Base-by-base conservation (phyloP, 2,329 filamentous ascomycete species). In the Xylaria polymorpha region DNA sequence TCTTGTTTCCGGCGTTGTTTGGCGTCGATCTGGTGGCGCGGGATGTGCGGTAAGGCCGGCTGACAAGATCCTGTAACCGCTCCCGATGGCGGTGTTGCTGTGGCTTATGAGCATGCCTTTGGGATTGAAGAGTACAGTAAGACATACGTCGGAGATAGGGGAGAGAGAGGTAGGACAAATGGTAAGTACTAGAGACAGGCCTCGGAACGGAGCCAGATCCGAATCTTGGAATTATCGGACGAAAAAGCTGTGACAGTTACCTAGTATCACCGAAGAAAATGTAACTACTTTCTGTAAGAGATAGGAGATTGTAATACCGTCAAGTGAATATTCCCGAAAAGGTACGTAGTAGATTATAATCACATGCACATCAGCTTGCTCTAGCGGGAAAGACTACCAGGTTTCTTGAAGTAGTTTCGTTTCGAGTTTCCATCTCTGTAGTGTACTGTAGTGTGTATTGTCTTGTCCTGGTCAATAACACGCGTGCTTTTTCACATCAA, bases 1-100 rank as follows among this genome's bases (percentile, higher is more conserved):
- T 37, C 20, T 37, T 55, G 46, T 44, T 58, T 67, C 10, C 59
- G 29, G n/a, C 14, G 25, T 18, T 57, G 39, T 7, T 64, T 50
- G 41, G 29, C 55, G 46, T 14, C 46, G 61, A 68, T 61, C 56
- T 48, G 35, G 65, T 67, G 60, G 65, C 60, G 65, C 65, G 65
- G 60, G 22, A 55, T 60, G 15, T 20, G 22, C 55, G 46, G 60
- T n/a, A 60, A 41, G 8, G 46, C 29, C 51, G 37, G 25, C 43
- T 14, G 22, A 46, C n/a, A 18, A 32, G 15, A 35, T 43, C 39
- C 39, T 15, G 53, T 41, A 63, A 59, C 12, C n/a, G 20, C 37
- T 20, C 9, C 15, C 15, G 25, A 46, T 32, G 18, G 37, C 29
- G 18, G 37, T 29, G 18, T n/a, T 46, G 18, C n/a, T 25, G 35